Evolutionary conservation across 2,329 filamentous ascomycete species (phyloP).

Genomic region (Fusarium tanahbumbuense): DNA sequence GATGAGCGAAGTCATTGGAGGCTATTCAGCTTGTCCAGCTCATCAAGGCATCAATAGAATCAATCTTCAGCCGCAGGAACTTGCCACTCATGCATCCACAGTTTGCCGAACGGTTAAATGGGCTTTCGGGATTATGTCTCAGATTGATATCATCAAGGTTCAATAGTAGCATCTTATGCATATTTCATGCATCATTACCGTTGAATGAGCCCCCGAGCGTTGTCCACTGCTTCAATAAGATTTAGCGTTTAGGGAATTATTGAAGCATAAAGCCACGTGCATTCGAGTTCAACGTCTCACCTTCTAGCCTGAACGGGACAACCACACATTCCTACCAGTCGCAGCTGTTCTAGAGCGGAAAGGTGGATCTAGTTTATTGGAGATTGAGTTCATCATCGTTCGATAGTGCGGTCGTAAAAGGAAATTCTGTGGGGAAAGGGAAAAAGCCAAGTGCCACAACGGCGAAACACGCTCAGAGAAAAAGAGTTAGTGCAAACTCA

Average conservation of each 20-base stretch:
- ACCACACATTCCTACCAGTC: background rate
- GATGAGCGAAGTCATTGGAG: background rate
- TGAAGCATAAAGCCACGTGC: background rate
- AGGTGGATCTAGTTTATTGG: background rate
- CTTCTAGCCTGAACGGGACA: background rate
- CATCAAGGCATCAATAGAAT: background rate
- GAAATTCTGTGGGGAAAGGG: background rate
- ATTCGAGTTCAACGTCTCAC: background rate
- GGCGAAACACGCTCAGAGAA: background rate
- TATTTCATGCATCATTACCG: background rate
- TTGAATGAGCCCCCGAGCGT: background rate
- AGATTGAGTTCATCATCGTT: background rate
- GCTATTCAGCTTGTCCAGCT: background rate
- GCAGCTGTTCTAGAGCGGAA: background rate
- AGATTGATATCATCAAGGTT: background rate
- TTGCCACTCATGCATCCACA: background rate
- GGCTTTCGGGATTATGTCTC: background rate
- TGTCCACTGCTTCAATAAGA: background rate
- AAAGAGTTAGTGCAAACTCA: background rate
- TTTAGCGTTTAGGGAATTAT: background rate
- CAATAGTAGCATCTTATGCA: background rate
- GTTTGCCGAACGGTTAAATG: background rate
- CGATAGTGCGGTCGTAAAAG: background rate
- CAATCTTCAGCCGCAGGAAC: background rate
- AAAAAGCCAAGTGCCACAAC: background rate